Evolutionary conservation across 345 rosid species (phyloP), one percentile per base, ranked within the genome.

Genomic region (Lumnitzera racemosa): DNA sequence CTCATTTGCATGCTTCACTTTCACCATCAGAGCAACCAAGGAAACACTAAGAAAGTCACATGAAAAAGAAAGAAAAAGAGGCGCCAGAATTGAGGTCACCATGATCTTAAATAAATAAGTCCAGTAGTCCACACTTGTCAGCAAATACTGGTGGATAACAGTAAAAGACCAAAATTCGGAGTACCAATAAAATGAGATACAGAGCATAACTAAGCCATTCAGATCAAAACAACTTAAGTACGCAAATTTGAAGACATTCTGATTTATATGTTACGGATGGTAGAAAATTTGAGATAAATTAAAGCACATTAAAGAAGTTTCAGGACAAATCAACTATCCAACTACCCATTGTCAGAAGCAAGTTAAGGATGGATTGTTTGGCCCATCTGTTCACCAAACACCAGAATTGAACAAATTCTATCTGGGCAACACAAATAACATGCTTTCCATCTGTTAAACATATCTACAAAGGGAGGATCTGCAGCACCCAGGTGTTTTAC

Each of bases 391-490:
- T 73, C 76, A 70, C 55, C 67, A 56, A 56, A 75, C 62, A 62
- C 61, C 72, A 56, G 67, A 67, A 56, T 56, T 24, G 76, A 61
- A 74, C 80, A 69, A 63, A 47, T 72, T 68, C 57, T 57, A 46
- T 66, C 73, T 66, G 74, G 73, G 75, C 58, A 66, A 68, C 68
- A 65, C 65, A 63, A 67, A 68, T 46, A 41, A 69, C 76, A 67
- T 52, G 74, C 73, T 76, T 75, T 74, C 77, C 80, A 70, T 60
- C 67, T 55, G 79, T 76, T 74, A 76, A 71, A 64, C 74, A n/a
- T 81, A 78, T 83, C 80, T 83, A 83, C 83, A 83, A 58, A 61
- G 69, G 70, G 72, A 63, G 62, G 58, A 63, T 74, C 79, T 50
- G 73, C 79, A 63, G 74, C 64, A 62, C 75, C 74, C 78, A 70